A percentile compares a stretch with the other conserved stretches of the same genome.
Evolutionary conservation across 306 rosid species (phyloP).

Genomic region (Purshia tridentata): DNA sequence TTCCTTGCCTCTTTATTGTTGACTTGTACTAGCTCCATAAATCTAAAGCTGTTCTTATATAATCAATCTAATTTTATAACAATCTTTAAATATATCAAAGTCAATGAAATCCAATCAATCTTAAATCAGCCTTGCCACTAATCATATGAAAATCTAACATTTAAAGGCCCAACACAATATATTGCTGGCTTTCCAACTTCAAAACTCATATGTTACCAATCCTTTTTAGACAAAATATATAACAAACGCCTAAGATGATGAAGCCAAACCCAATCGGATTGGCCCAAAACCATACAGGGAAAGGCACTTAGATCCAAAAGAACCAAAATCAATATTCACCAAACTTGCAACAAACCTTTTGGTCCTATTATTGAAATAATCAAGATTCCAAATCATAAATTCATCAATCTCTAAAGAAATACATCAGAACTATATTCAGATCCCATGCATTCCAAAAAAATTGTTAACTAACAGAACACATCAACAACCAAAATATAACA

Average conservation of each 20-base stretch:
- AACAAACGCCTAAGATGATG: not conserved
- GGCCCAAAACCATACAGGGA: slow-evolving; percentile 18
- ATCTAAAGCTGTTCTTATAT: slow-evolving; percentile 22
- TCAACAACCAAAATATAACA: not conserved
- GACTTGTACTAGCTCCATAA: slow-evolving; percentile 51
- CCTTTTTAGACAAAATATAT: slow-evolving; percentile 5
- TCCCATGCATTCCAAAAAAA: slow-evolving; percentile 8
- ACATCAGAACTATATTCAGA: slow-evolving; percentile 27
- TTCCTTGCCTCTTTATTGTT: slow-evolving; percentile 44
- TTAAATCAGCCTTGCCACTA: slow-evolving; percentile 16
- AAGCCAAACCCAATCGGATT: slow-evolving; percentile 14
- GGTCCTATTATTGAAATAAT: not conserved
- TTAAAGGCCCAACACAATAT: not conserved
- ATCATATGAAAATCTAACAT: slow-evolving; percentile 16
- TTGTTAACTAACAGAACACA: not conserved
- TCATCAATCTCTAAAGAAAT: slow-evolving; percentile 21
- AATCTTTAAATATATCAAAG: slow-evolving; percentile 8
- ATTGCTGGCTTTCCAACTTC: slow-evolving; percentile 26
- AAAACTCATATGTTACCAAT: slow-evolving; percentile 11
- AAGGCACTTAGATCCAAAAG: slow-evolving; percentile 27
- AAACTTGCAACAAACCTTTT: slow-evolving; percentile 16
- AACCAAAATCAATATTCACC: slow-evolving; percentile 13
- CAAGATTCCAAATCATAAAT: slow-evolving; percentile 15
- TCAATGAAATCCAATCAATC: slow-evolving; percentile 24
- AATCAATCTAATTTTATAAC: slow-evolving; percentile 20